These are phyloP conservation scores for Podaxis sp. DNA, from an alignment of 768 basidiomycete genomes.

Conservation along the genomic window DNA sequence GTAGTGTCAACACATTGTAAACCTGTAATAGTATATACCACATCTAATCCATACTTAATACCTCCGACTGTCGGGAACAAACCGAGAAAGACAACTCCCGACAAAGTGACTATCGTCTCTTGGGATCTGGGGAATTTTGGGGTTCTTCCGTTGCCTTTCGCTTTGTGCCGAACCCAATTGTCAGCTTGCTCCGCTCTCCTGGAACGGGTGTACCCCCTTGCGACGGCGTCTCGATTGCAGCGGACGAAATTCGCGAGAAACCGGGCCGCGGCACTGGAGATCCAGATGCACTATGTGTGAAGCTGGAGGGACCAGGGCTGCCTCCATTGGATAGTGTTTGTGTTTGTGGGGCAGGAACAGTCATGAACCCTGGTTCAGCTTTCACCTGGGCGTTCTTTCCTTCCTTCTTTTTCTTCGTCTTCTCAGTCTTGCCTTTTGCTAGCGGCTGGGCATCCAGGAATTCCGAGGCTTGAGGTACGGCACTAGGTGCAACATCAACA, in stretches of 20 bases:
- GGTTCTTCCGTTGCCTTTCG: conserved; percentile 74
- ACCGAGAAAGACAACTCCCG: neutral
- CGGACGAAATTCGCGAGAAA: conserved; percentile 71
- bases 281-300: conserved; percentile 31
- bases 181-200: conserved; percentile 67
- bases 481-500: conserved; percentile 38
- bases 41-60: neutral
- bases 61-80: neutral
- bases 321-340: conserved; percentile 38
- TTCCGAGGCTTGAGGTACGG: conserved; percentile 81
- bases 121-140: conserved; percentile 61
- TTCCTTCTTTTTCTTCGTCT: conserved; percentile 78
- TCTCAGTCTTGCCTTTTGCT: conserved; percentile 80
- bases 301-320: conserved; percentile 38
- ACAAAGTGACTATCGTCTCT: conserved; percentile 35
- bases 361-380: conserved; percentile 63
- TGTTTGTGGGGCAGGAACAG: conserved; percentile 54
- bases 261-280: conserved; percentile 70
- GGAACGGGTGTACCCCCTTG: conserved; percentile 55
- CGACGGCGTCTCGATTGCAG: conserved; percentile 43
- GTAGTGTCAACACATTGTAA: conserved; percentile 66
- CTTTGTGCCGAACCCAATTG: conserved; percentile 75
- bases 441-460: conserved; percentile 79
- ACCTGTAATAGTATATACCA: neutral
- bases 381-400: conserved; percentile 46